These are phyloP conservation scores for Pyrrhoderma noxium DNA, from an alignment of 1,284 basidiomycete genomes.

Conservation along the genomic window DNA sequence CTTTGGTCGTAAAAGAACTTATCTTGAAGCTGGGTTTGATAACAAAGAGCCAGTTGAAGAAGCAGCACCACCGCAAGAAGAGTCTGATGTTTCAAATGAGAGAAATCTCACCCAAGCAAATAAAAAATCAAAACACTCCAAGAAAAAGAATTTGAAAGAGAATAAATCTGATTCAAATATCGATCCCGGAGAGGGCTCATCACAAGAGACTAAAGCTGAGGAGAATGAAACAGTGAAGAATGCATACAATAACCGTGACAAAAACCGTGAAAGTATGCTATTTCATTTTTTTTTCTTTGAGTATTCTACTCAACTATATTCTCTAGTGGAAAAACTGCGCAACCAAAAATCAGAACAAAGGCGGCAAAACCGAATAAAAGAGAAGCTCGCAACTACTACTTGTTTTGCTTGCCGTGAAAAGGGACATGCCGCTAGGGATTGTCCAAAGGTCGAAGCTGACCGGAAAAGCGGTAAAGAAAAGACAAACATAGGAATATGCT, in stretches of 20 bases:
- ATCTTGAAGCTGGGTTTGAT: conserved; percentile 56
- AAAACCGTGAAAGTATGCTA: conserved; percentile 7
- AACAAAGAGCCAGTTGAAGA: conserved; percentile 19
- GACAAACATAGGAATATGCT: conserved; percentile 63
- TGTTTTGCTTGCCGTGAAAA: conserved; percentile 86
- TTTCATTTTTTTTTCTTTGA: conserved; percentile 21
- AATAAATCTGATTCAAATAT: conserved; percentile 15
- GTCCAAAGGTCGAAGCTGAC: conserved; percentile 46
- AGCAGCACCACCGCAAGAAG: conserved; percentile 36
- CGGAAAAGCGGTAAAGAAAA: conserved; percentile 26
- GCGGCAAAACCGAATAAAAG: conserved; percentile 58
- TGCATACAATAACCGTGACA: conserved; percentile 8
- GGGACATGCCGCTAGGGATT: conserved; percentile 82
- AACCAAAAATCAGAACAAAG: conserved; percentile 49
- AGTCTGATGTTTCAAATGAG: not conserved
- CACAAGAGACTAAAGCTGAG: not conserved
- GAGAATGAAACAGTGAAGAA: conserved; percentile 7
- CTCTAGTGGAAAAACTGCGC: conserved; percentile 24
- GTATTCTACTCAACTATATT: conserved; percentile 11
- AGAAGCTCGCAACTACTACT: conserved; percentile 52
- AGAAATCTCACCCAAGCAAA: not conserved
- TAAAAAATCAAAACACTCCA: conserved; percentile 29
- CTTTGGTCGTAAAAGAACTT: conserved; percentile 62
- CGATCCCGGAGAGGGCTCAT: not conserved
- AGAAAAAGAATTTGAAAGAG: conserved; percentile 24